Base-by-base conservation (phyloP, 2,329 filamentous ascomycete genomes). In the Pseudocercospora crystallina region DNA sequence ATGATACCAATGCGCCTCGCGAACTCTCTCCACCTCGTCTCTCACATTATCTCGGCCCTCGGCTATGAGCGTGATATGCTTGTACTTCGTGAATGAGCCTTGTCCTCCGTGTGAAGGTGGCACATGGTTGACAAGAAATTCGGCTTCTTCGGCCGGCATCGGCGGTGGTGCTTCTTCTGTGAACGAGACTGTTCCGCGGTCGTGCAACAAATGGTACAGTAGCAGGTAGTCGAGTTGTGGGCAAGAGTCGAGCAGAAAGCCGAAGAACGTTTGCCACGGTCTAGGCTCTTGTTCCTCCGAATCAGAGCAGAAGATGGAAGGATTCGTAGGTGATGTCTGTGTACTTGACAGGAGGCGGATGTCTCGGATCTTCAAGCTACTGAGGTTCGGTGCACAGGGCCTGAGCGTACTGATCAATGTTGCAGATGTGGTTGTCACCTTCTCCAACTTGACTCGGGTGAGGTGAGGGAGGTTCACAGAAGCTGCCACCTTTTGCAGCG, bases 361-460 rank as follows among this genome's bases (percentile, higher is more conserved):
- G 47, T 66, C 59, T 26, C 64, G 59, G 26, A 67, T 37, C 40
- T 67, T 67, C 30, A 67, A 48, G 49, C 64, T 66, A 13, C 51
- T 60, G 1, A 66, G 54, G 8, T 38, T 42, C 2, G 29, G 1
- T 4, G 52, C 43, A 5, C 53, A 59, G 5, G 65, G 61, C 5
- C 14, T 17, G 3, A 66, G 53, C 30, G 66, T 57, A 5, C 47
- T 42, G 17, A 57, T 42, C 12, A 67, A 51, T 0, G 44, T 58
- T 2, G 35, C 8, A 7, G 62, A 48, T 8, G 57, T 56, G 3
- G 63, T 58, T n/a, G 54, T 59, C 33, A 66, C 40, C 43, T 63
- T 65, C 37, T 67, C 65, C 0, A 67, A 57, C 39, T 67, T 67
- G 29, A 67, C 20, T 1, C 65, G 57, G 5, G 57, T 61, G 20